Evolutionary conservation across 495 filamentous ascomycete genomes (phyloP).

Genomic region (Penicillium diatomitis): DNA sequence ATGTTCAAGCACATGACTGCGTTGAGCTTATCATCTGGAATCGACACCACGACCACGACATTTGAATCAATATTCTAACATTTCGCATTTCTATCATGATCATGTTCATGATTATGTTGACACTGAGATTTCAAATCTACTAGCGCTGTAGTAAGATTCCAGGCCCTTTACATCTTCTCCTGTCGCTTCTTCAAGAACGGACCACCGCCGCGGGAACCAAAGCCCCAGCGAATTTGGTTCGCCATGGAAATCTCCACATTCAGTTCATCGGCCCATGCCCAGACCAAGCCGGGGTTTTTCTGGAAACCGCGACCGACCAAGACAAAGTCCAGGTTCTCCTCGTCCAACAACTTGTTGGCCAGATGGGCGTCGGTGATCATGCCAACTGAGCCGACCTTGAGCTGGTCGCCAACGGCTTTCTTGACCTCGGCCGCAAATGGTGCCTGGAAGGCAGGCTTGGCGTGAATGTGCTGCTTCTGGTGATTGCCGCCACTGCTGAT

Average conservation of each 20-base stretch:
- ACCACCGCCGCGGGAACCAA: slow-evolving; percentile 16
- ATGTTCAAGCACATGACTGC: too few species aligned
- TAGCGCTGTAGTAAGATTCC: background rate
- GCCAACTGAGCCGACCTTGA: slow-evolving; percentile 52
- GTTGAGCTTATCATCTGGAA: too few species aligned
- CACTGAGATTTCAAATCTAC: background rate
- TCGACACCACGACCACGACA: too few species aligned
- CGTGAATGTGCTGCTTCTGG: slow-evolving; percentile 43
- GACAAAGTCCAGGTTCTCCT: slow-evolving; percentile 48
- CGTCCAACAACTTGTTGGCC: slow-evolving; percentile 46
- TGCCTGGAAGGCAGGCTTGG: slow-evolving; percentile 52
- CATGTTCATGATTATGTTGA: too few species aligned
- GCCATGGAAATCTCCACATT: slow-evolving; percentile 52
- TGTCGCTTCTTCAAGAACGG: slow-evolving; percentile 14
- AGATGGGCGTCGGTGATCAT: slow-evolving; percentile 47
- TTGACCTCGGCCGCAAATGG: slow-evolving; percentile 50
- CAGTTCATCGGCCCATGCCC: slow-evolving; percentile 60
- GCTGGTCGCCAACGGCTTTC: slow-evolving; percentile 48
- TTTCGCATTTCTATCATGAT: too few species aligned
- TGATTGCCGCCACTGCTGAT: slow-evolving; percentile 54
- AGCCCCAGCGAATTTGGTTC: slow-evolving; percentile 59
- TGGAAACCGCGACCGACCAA: slow-evolving; percentile 57
- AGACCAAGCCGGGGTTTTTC: slow-evolving; percentile 60
- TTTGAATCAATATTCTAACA: too few species aligned
- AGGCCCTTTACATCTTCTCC: slow-evolving; percentile 9